phyloP scores from a whole-genome alignment of 306 rosid genomes.

The Quercus aquifolioides region DNA sequence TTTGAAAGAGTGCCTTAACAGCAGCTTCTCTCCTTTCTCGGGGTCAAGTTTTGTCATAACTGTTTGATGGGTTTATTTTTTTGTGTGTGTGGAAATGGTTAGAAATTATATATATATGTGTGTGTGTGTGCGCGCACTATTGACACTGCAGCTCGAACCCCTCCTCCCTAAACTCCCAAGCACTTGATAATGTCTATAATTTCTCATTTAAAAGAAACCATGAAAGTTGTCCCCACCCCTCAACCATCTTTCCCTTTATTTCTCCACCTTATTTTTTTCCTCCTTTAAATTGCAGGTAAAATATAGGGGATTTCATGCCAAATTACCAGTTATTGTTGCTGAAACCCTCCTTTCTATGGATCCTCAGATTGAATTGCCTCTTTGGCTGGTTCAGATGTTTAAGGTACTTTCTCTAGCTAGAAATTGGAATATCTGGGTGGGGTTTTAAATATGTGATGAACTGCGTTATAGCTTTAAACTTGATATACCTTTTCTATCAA shows the following conservation, averaged over 20 bases:
- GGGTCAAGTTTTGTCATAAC: not conserved
- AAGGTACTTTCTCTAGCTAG: constrained; percentile 57
- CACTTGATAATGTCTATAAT: not conserved
- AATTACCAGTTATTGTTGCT: constrained; percentile 77
- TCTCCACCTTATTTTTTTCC: not conserved
- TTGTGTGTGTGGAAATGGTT: too few relatives aligned
- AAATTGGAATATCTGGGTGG: not conserved
- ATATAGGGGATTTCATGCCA: constrained; percentile 68
- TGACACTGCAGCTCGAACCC: too few relatives aligned
- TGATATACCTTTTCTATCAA: not conserved
- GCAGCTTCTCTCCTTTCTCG: not conserved
- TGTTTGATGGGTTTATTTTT: not conserved
- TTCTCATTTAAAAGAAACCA: not conserved
- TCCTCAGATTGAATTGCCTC: constrained; percentile 86
- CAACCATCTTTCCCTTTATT: not conserved
- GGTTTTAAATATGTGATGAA: not conserved
- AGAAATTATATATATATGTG: too few relatives aligned
- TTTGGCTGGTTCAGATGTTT: constrained; percentile 86
- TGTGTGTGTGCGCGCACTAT: too few relatives aligned
- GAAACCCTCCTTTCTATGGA: constrained; percentile 82
- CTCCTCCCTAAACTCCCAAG: too few relatives aligned
- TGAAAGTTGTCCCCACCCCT: not conserved
- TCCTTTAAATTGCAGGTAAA: constrained; percentile 55
- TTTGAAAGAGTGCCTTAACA: too few relatives aligned
- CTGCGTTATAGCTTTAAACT: not conserved